Evolutionary conservation across 257 asterid species (phyloP).

Genomic region (Perilla frutescens): DNA sequence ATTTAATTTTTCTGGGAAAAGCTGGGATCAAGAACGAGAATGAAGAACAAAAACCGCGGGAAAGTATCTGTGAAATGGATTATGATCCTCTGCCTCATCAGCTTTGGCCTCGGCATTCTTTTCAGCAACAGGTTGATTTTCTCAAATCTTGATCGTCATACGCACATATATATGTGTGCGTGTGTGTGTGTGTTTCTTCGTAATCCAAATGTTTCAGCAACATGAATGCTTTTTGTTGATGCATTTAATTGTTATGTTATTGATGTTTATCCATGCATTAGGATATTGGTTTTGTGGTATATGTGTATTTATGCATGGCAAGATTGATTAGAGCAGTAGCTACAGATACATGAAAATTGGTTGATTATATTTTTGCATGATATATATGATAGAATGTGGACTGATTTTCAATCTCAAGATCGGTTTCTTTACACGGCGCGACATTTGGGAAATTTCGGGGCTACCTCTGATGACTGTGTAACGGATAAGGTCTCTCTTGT

Average conservation of each 20-base stretch:
- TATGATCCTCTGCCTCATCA: conserved; percentile 50
- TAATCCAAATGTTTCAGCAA: not conserved
- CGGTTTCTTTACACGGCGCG: conserved; percentile 38
- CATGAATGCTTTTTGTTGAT: not conserved
- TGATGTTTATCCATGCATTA: not conserved
- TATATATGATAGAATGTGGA: conserved; percentile 49
- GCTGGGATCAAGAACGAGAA: conserved; percentile 27
- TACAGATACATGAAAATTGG: not conserved
- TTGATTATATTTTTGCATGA: conserved; percentile 2
- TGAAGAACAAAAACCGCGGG: conserved; percentile 49
- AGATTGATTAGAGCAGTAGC: not conserved
- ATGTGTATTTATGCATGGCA: conserved; percentile 7
- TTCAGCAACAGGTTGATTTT: conserved; percentile 56
- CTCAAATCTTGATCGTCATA: conserved; percentile 2
- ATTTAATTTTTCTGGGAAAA: not conserved
- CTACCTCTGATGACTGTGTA: conserved; percentile 46
- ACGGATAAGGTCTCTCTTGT: conserved; percentile 40
- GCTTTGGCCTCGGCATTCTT: conserved; percentile 68
- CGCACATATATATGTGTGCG: not conserved
- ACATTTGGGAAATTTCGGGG: conserved; percentile 39
- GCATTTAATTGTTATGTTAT: not conserved
- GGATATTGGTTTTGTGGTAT: not conserved
- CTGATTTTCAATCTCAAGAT: conserved; percentile 43
- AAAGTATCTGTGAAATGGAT: conserved; percentile 57
- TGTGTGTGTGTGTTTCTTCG: not conserved